Base-by-base conservation (phyloP, 805 yeast genomes). In the Kodamaea sagamina region DNA sequence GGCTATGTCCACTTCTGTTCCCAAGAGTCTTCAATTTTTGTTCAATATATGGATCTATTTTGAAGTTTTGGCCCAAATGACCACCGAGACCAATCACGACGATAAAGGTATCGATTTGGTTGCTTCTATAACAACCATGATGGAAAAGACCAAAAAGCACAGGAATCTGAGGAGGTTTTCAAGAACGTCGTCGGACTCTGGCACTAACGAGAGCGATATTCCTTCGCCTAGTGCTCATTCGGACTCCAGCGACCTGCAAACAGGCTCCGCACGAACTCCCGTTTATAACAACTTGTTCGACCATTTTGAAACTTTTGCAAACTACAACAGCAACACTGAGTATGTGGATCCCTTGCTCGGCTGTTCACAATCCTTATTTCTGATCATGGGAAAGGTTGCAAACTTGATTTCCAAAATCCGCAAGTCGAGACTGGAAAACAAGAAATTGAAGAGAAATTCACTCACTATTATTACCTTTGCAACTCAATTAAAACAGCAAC, bases 41-140 rank as follows among this genome's bases (percentile, higher is more conserved):
- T 78, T 78, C 62, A 80, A 82, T 52, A 72, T 78, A n/a, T 83
- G 86, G 81, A 68, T 81, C 34, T 83, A 83, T 57, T 74, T 79
- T 50, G 87, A 83, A 58, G 86, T 82, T 3, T 60, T 83, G 45
- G 81, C 86, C 1, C 77, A 84, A 45, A 74, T 83, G 74, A 80
- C 87, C 0, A 72, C 82, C 18, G 77, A 74, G 42, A 61, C 67
- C 6, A 69, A 63, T 16, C 65, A 67, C 11, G 79, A 77, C 44
- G 71, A 65, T 42, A 67, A 64, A 40, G 74, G 74, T 0, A 59
- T 68, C 12, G 74, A 69, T 42, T 54, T 68, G 27, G 74, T 68
- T 9, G 71, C 73, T 1, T 61, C 71, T 1, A 67, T 68, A 42
- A 68, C 74, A 15, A 48, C 63, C 2, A 62, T 64, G 41, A 50